Base-by-base conservation (phyloP, 1,284 basidiomycete species). In the Afroboletus lepidellus region DNA sequence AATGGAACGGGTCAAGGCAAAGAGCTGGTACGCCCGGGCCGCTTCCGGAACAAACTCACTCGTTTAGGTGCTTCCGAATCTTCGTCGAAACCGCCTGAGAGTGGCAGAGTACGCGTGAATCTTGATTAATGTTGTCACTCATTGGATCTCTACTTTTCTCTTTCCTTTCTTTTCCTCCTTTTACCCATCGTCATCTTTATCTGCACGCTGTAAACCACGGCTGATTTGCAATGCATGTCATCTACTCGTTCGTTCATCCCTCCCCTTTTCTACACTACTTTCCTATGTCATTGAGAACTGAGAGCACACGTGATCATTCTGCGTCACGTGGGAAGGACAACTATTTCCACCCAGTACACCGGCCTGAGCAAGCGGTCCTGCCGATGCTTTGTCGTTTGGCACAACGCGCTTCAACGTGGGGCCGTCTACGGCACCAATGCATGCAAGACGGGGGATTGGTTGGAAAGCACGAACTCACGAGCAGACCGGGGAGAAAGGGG, bases 21-120 rank as follows among this genome's bases (percentile, higher is more conserved):
- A 36, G 63, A 69, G 43, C 20, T 24, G 21, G 45, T 38, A 3
- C 69, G 67, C 39, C 44, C 56, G 25, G 64, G 60, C 20, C 67
- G 69, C 44, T 55, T 72, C 48, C 69, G 66, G 27, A 67, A 48
- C 53, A 68, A 52, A 49, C 57, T 68, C 48, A 46, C 54, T 34
- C 66, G 66, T 45, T 24, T 67, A 7, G 69, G 69, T 27, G 32
- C 56, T 36, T 50, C 67, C 37, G 66, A 72, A 43, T 48, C 69
- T 15, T 54, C 65, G 0, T 46, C 67, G 46, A 70, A 57, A 54
- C 69, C 66, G 38, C 68, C 62, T 27, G 69, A 71, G 57, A 69
- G 55, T 54, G 64, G 66, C 42, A 68, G 66, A 70, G 67, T 72
- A 52, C 69, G 66, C 51, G 62, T 68, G 52, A 71, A 72, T 53